Percentiles rank a stretch among this genome's conserved stretches.
Conservation (phyloP, 352 stramenopile genomes). For the Peronospora belbahrii region DNA sequence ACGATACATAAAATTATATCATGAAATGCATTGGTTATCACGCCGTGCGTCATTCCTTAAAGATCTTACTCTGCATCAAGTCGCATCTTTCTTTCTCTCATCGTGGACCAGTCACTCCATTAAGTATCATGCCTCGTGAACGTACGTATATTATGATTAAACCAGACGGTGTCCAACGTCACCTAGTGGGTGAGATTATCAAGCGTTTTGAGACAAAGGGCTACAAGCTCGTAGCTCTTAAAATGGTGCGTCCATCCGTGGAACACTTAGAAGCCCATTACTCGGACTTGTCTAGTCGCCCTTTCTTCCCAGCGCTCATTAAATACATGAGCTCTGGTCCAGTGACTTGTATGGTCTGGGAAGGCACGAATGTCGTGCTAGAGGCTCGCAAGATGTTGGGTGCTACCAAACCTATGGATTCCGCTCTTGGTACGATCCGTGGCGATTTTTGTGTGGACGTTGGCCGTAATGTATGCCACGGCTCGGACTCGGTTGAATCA, state of each 20-base stretch:
- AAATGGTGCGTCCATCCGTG: slow-evolving; percentile 89
- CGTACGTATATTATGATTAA: slow-evolving; percentile 94
- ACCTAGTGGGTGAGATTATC: slow-evolving; percentile 92
- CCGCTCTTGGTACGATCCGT: slow-evolving; percentile 89
- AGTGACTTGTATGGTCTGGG: slow-evolving; percentile 93
- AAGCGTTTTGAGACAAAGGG: slow-evolving; percentile 93
- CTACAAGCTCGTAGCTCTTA: slow-evolving; percentile 92
- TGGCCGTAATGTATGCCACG: slow-evolving; percentile 90
- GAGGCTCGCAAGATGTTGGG: slow-evolving; percentile 93
- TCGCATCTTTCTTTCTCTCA: no score
- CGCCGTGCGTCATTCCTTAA: background rate
- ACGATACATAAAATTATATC: no score
- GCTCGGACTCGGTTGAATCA: slow-evolving; percentile 93
- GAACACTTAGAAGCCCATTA: slow-evolving; percentile 91
- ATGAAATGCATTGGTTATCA: slow-evolving; percentile 15
- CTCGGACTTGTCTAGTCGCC: slow-evolving; percentile 85
- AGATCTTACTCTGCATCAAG: background rate
- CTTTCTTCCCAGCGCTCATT: slow-evolving; percentile 89
- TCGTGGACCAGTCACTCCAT: background rate
- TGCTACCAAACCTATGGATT: slow-evolving; percentile 90
- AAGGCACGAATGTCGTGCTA: slow-evolving; percentile 90
- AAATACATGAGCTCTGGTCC: slow-evolving; percentile 90
- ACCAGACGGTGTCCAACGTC: slow-evolving; percentile 91
- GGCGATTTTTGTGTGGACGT: slow-evolving; percentile 91
- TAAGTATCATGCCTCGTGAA: slow-evolving; percentile 80